Base-by-base conservation (phyloP, 768 basidiomycete genomes). In the Lactarius sanguifluus region DNA sequence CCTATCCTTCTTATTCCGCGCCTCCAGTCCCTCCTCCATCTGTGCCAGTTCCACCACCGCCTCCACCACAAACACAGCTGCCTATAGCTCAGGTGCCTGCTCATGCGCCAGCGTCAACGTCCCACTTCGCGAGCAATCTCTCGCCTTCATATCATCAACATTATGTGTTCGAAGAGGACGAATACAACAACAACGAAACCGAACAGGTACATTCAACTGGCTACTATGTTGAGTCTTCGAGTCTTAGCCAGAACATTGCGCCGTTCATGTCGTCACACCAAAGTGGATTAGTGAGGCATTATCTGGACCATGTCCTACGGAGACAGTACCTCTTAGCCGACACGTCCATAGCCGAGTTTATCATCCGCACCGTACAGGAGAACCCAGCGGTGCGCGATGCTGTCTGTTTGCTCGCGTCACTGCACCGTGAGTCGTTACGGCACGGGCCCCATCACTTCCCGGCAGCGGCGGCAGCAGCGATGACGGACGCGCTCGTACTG, bases 321-420 rank as follows among this genome's bases (percentile, higher is more conserved):
- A 81, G 86, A 64, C 90, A 92, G 71, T 92, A 91, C 72, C 77
- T 90, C 4, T 82, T 91, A 60, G 87, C 86, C 1, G 87, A 85
- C 74, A 74, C 76, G 6, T 72, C 77, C 6, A 78, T 80, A 47
- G 76, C 80, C 52, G 66, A 71, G 18, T 78, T 86, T 71, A 84
- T 91, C 62, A 80, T 80, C 73, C 75, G 78, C 3, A 76, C 86
- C 30, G 81, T 88, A 18, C 77, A 80, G 55, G 70, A 72, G 18
- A 81, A 79, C 58, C 70, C 77, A 5, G 77, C 79, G 6, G 82
- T 87, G 10, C 79, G 82, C 25, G 80, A 85, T 32, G 90, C 89
- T 0, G 86, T 85, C 23, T 83, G 80, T 45, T 76, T 90, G 45
- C 81, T 92, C 43, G 82, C 90, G 1, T 79, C 82, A n/a, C 79